Conservation (phyloP, 2,329 filamentous ascomycete genomes). For the Escovopsis sp. region DNA sequence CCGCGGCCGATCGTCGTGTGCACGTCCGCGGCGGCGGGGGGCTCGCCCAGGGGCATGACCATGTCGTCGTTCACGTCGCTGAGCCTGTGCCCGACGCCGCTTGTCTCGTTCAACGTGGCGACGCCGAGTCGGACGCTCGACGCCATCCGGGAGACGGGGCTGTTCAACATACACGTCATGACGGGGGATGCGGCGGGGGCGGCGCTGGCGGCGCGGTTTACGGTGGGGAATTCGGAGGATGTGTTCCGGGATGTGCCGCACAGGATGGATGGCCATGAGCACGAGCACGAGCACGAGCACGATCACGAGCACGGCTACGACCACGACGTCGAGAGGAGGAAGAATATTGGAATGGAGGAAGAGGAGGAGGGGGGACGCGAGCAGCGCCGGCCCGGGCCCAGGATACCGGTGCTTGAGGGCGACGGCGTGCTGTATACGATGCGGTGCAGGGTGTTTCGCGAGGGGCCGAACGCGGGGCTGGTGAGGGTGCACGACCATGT, state of each 20-base stretch:
- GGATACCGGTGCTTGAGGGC: conserved; percentile 29
- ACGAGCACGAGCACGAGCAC: too few species aligned
- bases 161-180: conserved; percentile 42
- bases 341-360: conserved; percentile 7
- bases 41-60: conserved; percentile 34
- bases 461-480: conserved; percentile 24
- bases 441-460: conserved; percentile 25
- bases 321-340: conserved; percentile 1
- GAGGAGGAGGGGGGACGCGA: background rate
- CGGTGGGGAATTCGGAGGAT: conserved; percentile 28
- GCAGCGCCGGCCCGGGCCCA: background rate
- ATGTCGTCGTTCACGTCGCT: conserved; percentile 45
- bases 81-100: conserved; percentile 32
- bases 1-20: conserved; percentile 41
- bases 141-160: conserved; percentile 27
- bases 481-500: conserved; percentile 35
- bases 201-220: conserved; percentile 35
- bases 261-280: background rate
- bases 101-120: conserved; percentile 42
- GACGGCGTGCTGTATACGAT: conserved; percentile 38
- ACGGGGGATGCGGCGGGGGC: conserved; percentile 31
- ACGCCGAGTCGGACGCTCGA: conserved; percentile 40
- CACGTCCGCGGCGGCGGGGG: conserved; percentile 25
- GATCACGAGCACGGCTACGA: too few species aligned
- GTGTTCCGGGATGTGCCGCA: conserved; percentile 23